Evolutionary conservation across 2,329 filamentous ascomycete genomes (phyloP).

Genomic region (Fusarium aywerte): DNA sequence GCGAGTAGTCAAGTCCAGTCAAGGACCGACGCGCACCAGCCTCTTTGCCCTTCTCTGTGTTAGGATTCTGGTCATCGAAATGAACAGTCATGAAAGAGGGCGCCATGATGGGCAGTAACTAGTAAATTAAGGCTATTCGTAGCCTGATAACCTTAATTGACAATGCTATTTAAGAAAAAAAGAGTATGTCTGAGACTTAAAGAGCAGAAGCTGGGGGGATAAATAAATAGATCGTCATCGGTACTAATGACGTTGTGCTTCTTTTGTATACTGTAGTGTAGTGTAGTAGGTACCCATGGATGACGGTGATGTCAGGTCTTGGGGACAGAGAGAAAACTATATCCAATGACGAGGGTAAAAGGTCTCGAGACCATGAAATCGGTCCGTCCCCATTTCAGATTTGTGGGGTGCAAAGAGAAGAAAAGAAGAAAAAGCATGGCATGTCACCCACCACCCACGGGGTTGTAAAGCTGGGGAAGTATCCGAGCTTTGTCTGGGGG

Average conservation of each 20-base stretch:
- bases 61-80: slow-evolving; percentile 58
- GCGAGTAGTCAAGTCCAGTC: slow-evolving; percentile 58
- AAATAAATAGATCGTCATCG: not conserved
- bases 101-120: slow-evolving; percentile 38
- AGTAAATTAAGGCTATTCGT: not conserved
- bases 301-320: slow-evolving; percentile 33
- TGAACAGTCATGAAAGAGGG: slow-evolving; percentile 45
- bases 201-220: not conserved
- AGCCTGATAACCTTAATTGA: not conserved
- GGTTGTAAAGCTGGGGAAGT: slow-evolving; percentile 29
- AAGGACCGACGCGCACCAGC: slow-evolving; percentile 49
- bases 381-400: slow-evolving; percentile 40
- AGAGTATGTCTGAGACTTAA: not conserved
- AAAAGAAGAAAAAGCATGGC: not conserved
- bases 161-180: no score
- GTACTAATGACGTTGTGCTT: slow-evolving; percentile 2
- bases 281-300: not conserved
- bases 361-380: slow-evolving; percentile 41
- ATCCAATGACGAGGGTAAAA: slow-evolving; percentile 15
- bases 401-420: slow-evolving; percentile 13
- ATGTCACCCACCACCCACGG: slow-evolving; percentile 23
- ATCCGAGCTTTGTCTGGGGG: not conserved
- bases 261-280: not conserved
- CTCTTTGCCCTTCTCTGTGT: slow-evolving; percentile 50
- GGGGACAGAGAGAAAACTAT: not conserved